Evolutionary conservation across 169 alveolate species (phyloP), one percentile per base, ranked within the genome.

Genomic region (Toxoplasma gondii): DNA sequence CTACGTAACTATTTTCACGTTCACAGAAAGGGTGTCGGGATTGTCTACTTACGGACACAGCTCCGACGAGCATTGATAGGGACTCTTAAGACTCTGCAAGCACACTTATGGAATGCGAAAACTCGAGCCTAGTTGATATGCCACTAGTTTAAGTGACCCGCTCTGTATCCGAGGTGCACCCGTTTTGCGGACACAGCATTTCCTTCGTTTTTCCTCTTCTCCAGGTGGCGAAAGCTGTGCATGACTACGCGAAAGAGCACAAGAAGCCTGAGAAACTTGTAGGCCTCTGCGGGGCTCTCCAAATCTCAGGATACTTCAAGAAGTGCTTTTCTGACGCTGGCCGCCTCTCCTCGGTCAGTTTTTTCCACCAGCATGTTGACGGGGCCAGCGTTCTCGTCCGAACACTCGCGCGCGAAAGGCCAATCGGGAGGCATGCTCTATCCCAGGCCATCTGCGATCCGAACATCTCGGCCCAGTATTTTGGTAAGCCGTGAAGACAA

Each of bases 401-500:
- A 9, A 36, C 43, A n/a, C 45, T 36, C 39, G 39, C 84, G 10
- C 45, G 39, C 43, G 84, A 74, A 2, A 4, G 84, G 39, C 43
- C 84, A 1, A 34, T 74, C n/a, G 84, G 49, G n/a, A 31, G 9
- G n/a, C 45, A 74, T 36, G 84, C 84, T 7, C 1, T 36, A n/a
- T 4, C 84, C n/a, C 84, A 74, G 43, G 39, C 43, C 84, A n/a
- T n/a, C 39, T 74, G 84, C 84, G 84, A 74, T n/a, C 45, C 84
- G 45, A n/a, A 16, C 84, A 44, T 36, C 10, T 36, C 45, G 17
- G 84, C 24, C 1, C 45, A 31, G n/a, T 31, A 74, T n/a, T 34
- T 74, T 16, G 84, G 84, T 74, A 36, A 4, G 74, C n/a, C 22
- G 7, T 64, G 74, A 74, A 44, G 39, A 1, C n/a, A 12, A 34